A percentile compares a stretch with the other conserved stretches of the same genome.
phyloP scores from a whole-genome alignment of 441 rosid genomes.

The Pelargonium australe region DNA sequence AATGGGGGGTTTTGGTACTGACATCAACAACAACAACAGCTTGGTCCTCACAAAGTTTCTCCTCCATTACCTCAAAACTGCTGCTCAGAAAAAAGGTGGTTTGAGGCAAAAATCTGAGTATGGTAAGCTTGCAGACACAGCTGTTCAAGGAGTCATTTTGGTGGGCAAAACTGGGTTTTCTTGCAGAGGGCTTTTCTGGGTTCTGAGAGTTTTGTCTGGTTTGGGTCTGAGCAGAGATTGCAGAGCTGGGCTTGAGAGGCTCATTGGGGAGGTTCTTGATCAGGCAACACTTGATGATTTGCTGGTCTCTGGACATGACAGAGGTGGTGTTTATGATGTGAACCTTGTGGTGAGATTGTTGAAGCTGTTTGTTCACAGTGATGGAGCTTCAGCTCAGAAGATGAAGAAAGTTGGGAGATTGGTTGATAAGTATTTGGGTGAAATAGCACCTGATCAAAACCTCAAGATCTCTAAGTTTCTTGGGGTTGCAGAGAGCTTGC shows the following conservation, averaged over 20 bases:
- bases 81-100: slow-evolving; percentile 9
- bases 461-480: slow-evolving; percentile 55
- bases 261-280: slow-evolving; percentile 57
- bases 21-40: slow-evolving; percentile 27
- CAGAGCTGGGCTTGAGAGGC: slow-evolving; percentile 46
- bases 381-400: slow-evolving; percentile 22
- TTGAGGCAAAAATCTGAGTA: slow-evolving; percentile 25
- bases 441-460: slow-evolving; percentile 71
- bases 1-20: slow-evolving; percentile 37
- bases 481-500: slow-evolving; percentile 62
- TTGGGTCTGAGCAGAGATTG: slow-evolving; percentile 48
- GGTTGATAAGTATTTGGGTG: slow-evolving; percentile 56
- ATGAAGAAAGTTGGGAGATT: slow-evolving; percentile 48
- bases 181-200: slow-evolving; percentile 54
- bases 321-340: slow-evolving; percentile 54
- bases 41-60: slow-evolving; percentile 59
- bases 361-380: slow-evolving; percentile 35
- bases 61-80: slow-evolving; percentile 51
- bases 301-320: slow-evolving; percentile 38
- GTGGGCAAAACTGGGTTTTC: slow-evolving; percentile 42
- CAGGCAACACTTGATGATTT: slow-evolving; percentile 71
- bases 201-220: slow-evolving; percentile 40
- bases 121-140: slow-evolving; percentile 43
- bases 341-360: slow-evolving; percentile 52
- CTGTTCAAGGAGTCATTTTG: slow-evolving; percentile 44